phyloP scores from a whole-genome alignment of 2,329 filamentous ascomycete genomes.

The Clarireedia monteithiana region DNA sequence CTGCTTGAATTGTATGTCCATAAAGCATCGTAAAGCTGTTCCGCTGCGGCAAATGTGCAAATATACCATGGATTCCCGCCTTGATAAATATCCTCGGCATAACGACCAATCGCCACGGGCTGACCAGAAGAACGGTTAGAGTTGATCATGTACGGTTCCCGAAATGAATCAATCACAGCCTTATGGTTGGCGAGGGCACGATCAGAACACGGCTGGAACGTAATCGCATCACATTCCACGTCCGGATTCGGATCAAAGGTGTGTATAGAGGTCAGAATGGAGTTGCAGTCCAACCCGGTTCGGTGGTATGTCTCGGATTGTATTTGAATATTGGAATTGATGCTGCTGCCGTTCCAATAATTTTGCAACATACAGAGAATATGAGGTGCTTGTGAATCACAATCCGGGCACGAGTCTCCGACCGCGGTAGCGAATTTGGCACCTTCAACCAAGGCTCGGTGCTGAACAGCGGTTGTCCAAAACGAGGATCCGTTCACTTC shows the following conservation, averaged over 20 bases:
- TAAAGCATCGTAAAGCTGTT: slow-evolving; percentile 49
- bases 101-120: slow-evolving; percentile 58
- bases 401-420: slow-evolving; percentile 50
- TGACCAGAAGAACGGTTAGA: slow-evolving; percentile 48
- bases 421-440: slow-evolving; percentile 55
- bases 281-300: slow-evolving; percentile 64
- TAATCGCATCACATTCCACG: slow-evolving; percentile 56
- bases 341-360: slow-evolving; percentile 65
- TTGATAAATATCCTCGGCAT: slow-evolving; percentile 66
- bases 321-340: slow-evolving; percentile 60
- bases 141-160: slow-evolving; percentile 59
- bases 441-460: slow-evolving; percentile 55
- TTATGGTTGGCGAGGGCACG: slow-evolving; percentile 67
- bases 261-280: slow-evolving; percentile 56
- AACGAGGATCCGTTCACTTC: slow-evolving; percentile 70
- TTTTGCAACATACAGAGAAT: slow-evolving; percentile 65
- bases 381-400: slow-evolving; percentile 54
- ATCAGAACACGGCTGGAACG: slow-evolving; percentile 56
- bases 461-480: slow-evolving; percentile 64
- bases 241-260: slow-evolving; percentile 53
- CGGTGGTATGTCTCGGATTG: slow-evolving; percentile 42
- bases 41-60: slow-evolving; percentile 53
- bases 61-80: slow-evolving; percentile 66
- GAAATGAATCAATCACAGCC: slow-evolving; percentile 65
- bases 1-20: slow-evolving; percentile 61